Evolutionary conservation across 116 monocot species (phyloP).

Genomic region (Zostera marina): DNA sequence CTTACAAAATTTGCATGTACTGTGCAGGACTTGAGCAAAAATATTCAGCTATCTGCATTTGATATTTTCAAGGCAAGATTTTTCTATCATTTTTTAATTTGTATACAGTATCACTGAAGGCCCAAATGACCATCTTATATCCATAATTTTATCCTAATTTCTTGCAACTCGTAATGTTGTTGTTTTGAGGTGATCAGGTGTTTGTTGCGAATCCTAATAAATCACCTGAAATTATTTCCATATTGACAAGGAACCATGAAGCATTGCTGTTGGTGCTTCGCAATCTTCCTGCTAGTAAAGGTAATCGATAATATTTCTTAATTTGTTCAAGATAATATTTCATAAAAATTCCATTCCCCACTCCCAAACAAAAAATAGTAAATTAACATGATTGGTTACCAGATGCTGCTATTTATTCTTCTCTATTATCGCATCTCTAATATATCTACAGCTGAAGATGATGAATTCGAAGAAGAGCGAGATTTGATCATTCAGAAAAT

Average conservation of each 20-base stretch:
- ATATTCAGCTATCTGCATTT: constrained; percentile 84
- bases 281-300: constrained; percentile 72
- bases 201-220: constrained; percentile 98
- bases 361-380: no score
- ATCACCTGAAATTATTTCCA: constrained; percentile 43
- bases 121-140: background rate
- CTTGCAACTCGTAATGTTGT: background rate
- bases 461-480: constrained; percentile 90
- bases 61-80: constrained; percentile 81
- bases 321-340: background rate
- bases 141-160: background rate
- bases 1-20: background rate
- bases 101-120: background rate
- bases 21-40: constrained; percentile 93
- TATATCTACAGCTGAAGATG: constrained; percentile 64
- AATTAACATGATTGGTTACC: background rate
- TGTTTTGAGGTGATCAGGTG: constrained; percentile 30
- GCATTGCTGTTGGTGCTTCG: constrained; percentile 47
- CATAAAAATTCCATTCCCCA: no score
- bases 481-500: constrained; percentile 76
- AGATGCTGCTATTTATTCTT: background rate
- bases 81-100: background rate
- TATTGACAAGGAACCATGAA: constrained; percentile 43
- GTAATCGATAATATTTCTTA: constrained; percentile 12
- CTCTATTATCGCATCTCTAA: background rate